phyloP scores from a whole-genome alignment of 768 basidiomycete genomes.

The Serendipita vermifera region DNA sequence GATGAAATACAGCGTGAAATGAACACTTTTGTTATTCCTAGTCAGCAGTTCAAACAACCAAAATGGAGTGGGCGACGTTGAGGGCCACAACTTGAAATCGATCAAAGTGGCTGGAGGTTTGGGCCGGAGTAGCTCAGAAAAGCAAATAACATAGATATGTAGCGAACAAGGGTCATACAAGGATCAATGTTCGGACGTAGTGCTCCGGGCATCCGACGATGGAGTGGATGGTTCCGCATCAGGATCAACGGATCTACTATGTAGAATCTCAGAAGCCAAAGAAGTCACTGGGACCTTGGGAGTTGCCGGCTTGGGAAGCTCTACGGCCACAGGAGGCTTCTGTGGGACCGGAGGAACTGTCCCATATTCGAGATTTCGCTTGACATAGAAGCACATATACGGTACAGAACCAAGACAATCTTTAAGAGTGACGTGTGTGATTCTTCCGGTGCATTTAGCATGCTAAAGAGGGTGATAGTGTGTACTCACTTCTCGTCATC shows the following conservation, averaged over 20 bases:
- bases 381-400: conserved; percentile 95
- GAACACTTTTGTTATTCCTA: too few species aligned
- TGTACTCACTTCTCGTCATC: conserved; percentile 78
- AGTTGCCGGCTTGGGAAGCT: conserved; percentile 49
- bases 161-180: too few species aligned
- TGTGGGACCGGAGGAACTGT: conserved; percentile 36
- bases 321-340: conserved; percentile 44
- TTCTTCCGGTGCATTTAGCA: conserved; percentile 30
- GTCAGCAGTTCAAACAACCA: too few species aligned
- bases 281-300: conserved; percentile 52
- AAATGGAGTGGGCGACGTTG: too few species aligned
- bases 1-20: too few species aligned
- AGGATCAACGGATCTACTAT: neutral
- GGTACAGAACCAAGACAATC: conserved; percentile 60
- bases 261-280: conserved; percentile 30
- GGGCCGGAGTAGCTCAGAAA: too few species aligned
- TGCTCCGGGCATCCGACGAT: neutral
- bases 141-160: too few species aligned
- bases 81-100: too few species aligned
- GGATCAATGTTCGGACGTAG: neutral
- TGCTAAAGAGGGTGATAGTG: conserved; percentile 8
- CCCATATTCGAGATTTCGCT: conserved; percentile 69
- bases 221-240: neutral
- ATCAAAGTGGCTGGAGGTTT: too few species aligned
- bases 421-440: conserved; percentile 54